Percentiles rank a stretch among this genome's conserved stretches.
These are phyloP conservation scores for Leucaena leucocephala DNA, from an alignment of 306 rosid genomes.

Conservation along the genomic window DNA sequence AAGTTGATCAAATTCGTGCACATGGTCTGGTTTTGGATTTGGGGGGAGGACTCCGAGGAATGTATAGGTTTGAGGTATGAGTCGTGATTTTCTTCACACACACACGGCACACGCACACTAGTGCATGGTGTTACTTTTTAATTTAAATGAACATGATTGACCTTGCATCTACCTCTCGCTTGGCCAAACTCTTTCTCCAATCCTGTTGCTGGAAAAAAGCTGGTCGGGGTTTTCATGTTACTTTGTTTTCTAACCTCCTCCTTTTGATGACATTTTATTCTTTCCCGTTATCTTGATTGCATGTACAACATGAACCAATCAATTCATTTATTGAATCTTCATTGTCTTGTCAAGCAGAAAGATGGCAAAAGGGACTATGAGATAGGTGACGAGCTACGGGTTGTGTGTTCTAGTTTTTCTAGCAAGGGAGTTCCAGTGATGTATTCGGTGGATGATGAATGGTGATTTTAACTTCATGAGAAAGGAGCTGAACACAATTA, in stretches of 20 bases:
- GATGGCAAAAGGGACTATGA: slow-evolving; percentile 45
- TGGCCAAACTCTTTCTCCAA: not conserved
- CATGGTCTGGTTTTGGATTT: slow-evolving; percentile 89
- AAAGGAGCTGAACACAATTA: not conserved
- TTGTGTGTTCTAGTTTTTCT: slow-evolving; percentile 71
- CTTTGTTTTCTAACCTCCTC: no score
- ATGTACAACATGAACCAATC: not conserved
- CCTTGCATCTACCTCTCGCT: not conserved
- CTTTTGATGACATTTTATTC: no score
- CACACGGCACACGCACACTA: not conserved
- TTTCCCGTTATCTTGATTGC: not conserved
- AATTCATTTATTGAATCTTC: slow-evolving; percentile 19
- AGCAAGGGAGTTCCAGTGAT: slow-evolving; percentile 77
- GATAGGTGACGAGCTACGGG: slow-evolving; percentile 68
- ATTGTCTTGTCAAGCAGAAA: slow-evolving; percentile 54
- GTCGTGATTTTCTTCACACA: not conserved
- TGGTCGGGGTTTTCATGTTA: no score
- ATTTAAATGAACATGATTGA: not conserved
- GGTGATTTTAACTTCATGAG: slow-evolving; percentile 13
- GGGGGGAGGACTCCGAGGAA: slow-evolving; percentile 82
- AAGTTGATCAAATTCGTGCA: slow-evolving; percentile 75
- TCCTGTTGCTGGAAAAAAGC: no score
- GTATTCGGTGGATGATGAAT: slow-evolving; percentile 56
- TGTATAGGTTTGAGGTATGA: slow-evolving; percentile 85
- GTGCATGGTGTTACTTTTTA: not conserved